Evolutionary conservation across 495 filamentous ascomycete species (phyloP).

Genomic region (Neurospora sp.): DNA sequence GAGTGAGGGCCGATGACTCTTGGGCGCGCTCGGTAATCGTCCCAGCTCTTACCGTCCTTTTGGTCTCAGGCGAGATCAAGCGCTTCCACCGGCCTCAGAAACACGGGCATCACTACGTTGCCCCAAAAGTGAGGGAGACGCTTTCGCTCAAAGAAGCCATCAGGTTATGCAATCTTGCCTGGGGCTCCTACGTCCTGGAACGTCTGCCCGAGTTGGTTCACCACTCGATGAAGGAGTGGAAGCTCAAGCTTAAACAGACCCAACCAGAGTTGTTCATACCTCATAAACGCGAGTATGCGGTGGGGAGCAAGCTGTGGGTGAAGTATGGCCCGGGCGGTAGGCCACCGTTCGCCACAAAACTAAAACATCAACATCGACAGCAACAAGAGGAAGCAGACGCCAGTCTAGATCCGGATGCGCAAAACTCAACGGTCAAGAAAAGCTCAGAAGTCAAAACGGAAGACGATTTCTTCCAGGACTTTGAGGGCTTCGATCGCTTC

Average conservation of each 20-base stretch:
- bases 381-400: background rate
- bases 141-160: constrained; percentile 19
- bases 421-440: background rate
- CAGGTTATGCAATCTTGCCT: constrained; percentile 19
- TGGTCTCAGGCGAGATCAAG: constrained; percentile 11
- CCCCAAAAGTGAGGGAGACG: constrained; percentile 9
- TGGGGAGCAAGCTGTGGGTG: background rate
- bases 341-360: background rate
- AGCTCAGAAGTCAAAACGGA: background rate
- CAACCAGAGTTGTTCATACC: background rate
- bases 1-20: constrained; percentile 8
- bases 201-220: constrained; percentile 9
- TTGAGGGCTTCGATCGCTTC: background rate
- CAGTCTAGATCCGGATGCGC: background rate
- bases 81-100: background rate
- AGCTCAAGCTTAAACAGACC: background rate
- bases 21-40: constrained; percentile 7
- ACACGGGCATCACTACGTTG: constrained; percentile 2
- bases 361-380: background rate
- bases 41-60: constrained; percentile 18
- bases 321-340: background rate
- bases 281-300: background rate
- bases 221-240: background rate
- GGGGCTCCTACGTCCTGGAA: constrained; percentile 24
- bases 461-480: background rate